A percentile compares a stretch with the other conserved stretches of the same genome.
phyloP scores from a whole-genome alignment of 257 asterid species.

The Lavandula angustifolia region DNA sequence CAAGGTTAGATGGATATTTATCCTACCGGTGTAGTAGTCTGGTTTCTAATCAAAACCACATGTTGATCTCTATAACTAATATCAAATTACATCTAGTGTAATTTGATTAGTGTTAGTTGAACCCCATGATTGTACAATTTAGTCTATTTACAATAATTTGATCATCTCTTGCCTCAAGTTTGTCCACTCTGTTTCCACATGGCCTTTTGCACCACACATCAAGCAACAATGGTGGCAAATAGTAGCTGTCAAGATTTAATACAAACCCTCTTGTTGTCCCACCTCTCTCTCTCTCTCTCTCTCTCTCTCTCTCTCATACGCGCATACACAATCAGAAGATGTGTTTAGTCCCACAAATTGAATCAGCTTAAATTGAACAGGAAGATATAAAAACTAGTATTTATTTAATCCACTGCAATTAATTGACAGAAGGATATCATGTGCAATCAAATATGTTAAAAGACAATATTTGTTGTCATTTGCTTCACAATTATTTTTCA shows the following conservation, averaged over 20 bases:
- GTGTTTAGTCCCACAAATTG: background rate
- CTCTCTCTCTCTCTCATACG: background rate
- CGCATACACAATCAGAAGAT: no score
- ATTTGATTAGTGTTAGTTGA: conserved; percentile 13
- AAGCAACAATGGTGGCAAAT: conserved; percentile 34
- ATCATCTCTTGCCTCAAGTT: conserved; percentile 15
- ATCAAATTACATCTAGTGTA: background rate
- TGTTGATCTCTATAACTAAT: conserved; percentile 7
- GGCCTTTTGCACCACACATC: conserved; percentile 30
- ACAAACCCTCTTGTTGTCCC: conserved; percentile 24
- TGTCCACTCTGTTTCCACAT: conserved; percentile 24
- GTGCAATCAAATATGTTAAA: background rate
- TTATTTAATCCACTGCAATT: conserved; percentile 4
- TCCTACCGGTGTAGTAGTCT: conserved; percentile 21
- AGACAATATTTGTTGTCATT: background rate
- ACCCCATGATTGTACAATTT: conserved; percentile 6
- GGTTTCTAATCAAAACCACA: conserved; percentile 15
- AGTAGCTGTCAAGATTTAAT: conserved; percentile 34
- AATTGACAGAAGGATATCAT: conserved; percentile 21
- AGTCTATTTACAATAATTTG: conserved; percentile 10
- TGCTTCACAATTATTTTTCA: background rate
- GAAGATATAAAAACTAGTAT: background rate
- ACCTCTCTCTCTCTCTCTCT: conserved; percentile 3
- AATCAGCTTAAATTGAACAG: background rate
- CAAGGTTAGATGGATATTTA: conserved; percentile 22